Evolutionary conservation across 2,329 filamentous ascomycete genomes (phyloP), one percentile per base, ranked within the genome.

Genomic region (Metarhizium robertsii): DNA sequence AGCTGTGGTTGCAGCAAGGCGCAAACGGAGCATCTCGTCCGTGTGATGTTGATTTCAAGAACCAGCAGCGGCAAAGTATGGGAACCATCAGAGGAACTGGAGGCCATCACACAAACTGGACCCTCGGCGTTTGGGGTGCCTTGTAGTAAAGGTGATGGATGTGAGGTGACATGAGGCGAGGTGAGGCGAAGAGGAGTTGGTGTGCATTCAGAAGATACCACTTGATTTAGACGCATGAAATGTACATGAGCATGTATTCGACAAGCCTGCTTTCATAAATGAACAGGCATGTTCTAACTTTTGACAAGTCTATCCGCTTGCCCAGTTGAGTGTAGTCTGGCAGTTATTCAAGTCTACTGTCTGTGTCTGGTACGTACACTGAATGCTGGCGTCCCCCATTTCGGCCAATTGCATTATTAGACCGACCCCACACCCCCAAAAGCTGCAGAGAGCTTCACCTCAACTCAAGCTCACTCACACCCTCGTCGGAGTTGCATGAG

Each of bases 1-100:
- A 92, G 6, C 74, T 81, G 38, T 92, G 88, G 78, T 67, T 85
- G 49, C 82, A 83, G 61, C 79, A 89, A 60, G 88, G 88, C 2
- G 71, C 80, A 25, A 72, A 73, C 18, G 86, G 86, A 2, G 85
- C 86, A 1, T 80, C 75, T 18, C 77, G 77, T 49, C 76, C 82
- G 1, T 75, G 69, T 48, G 85, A 88, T 14, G 75, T 86, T 4
- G 81, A 84, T 57, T 64, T 77, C 46, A 81, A 80, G 68, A 71
- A 74, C 2, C 77, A 78, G 53, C 80, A 84, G 60, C 76, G 85
- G 56, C 84, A 87, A 67, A 87, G 85, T 63, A 76, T 87, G 73
- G 83, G 81, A 0, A 71, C 80, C 0, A 65, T 67, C 40, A 62
- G 71, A 42, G 65, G 66, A 11, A 62, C 64, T 30, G 70, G 68